Conservation (phyloP, 31 red algal species). For the Odonthalia washingtoniensis region DNA sequence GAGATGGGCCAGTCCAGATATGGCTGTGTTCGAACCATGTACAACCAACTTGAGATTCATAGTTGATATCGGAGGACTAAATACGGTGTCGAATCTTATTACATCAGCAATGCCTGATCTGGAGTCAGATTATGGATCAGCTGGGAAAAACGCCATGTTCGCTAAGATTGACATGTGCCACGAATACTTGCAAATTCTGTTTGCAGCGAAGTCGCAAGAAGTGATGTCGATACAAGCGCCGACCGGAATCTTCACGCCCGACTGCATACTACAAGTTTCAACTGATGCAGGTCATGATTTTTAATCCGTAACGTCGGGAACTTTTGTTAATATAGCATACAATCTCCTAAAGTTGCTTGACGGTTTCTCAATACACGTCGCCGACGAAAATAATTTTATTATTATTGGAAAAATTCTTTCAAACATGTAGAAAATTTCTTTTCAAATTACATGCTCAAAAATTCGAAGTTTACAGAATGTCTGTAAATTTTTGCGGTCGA, state of each 20-base stretch:
- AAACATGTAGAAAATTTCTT: neutral
- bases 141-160: neutral
- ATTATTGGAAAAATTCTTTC: neutral
- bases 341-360: neutral
- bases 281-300: conserved; percentile 1
- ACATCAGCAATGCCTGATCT: conserved; percentile 49
- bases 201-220: conserved; percentile 36
- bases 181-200: conserved; percentile 33
- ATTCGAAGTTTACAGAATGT: neutral
- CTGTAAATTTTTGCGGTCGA: neutral
- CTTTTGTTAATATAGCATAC: no score
- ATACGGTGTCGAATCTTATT: neutral
- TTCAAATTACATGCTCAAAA: conserved; percentile 10
- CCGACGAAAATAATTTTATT: neutral
- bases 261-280: neutral
- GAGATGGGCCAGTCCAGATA: neutral
- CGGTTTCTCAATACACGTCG: neutral
- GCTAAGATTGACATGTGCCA: conserved; percentile 43
- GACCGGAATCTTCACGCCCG: no score
- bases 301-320: neutral
- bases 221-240: conserved; percentile 47
- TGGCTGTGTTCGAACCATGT: conserved; percentile 31
- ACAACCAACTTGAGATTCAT: conserved; percentile 15
- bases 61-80: conserved; percentile 36
- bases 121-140: neutral